A percentile compares a stretch with the other conserved stretches of the same genome.
phyloP scores from a whole-genome alignment of 2,329 filamentous ascomycete genomes.

The Aspergillus sp. region DNA sequence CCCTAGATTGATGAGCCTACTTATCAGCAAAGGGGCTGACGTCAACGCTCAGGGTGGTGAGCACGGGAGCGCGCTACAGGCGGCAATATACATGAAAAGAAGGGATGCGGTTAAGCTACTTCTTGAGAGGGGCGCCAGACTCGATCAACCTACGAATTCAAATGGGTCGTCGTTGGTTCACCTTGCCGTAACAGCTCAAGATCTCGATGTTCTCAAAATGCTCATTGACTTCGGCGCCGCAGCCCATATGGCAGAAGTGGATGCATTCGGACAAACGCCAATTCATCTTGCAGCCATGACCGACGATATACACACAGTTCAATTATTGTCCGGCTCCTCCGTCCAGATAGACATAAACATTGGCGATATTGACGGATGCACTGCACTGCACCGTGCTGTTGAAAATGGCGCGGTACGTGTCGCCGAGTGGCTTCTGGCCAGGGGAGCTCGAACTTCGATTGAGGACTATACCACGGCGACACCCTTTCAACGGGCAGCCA shows the following conservation, averaged over 20 bases:
- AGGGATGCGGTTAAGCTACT: not conserved
- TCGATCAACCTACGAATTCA: not conserved
- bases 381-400: not conserved
- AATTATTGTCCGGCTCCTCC: not conserved
- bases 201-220: not conserved
- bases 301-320: not conserved
- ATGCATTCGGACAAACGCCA: not conserved
- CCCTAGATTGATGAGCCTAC: not conserved
- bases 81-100: not conserved
- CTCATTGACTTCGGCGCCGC: not conserved
- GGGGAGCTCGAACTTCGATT: not conserved
- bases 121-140: not conserved
- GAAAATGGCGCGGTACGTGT: not conserved
- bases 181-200: not conserved
- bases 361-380: slow-evolving; percentile 1
- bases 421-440: not conserved
- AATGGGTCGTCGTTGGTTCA: not conserved
- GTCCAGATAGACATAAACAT: not conserved
- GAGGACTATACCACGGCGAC: slow-evolving; percentile 1
- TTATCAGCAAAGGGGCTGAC: not conserved
- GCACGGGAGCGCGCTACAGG: not conserved
- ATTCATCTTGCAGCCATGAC: not conserved
- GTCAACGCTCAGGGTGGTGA: not conserved
- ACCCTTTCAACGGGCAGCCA: not conserved
- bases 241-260: not conserved